Percentiles rank a stretch among this genome's conserved stretches.
Evolutionary conservation across 2,329 filamentous ascomycete species (phyloP).

Genomic region (Diaporthe destruens): DNA sequence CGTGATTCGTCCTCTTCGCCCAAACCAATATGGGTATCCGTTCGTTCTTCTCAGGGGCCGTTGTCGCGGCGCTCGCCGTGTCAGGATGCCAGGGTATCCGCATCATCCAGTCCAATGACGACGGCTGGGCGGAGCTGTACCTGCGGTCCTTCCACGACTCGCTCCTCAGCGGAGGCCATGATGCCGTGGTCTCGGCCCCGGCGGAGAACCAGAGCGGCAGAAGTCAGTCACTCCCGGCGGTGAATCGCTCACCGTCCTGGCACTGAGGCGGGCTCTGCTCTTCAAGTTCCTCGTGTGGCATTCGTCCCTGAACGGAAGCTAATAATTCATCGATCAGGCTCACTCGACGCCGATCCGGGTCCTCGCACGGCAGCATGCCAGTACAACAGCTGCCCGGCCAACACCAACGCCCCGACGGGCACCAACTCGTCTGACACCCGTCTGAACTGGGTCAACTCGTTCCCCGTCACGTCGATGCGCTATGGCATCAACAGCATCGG

Average conservation of each 20-base stretch:
- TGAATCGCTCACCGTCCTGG: neutral
- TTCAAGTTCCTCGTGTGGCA: neutral
- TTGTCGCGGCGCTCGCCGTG: conserved; percentile 29
- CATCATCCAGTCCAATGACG: conserved; percentile 77
- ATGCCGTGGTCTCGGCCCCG: conserved; percentile 74
- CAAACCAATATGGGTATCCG: conserved; percentile 33
- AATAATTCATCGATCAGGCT: conserved; percentile 59
- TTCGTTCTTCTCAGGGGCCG: conserved; percentile 35
- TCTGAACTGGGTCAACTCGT: conserved; percentile 80
- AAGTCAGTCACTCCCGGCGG: conserved; percentile 55
- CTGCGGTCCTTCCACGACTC: conserved; percentile 70
- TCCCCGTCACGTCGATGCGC: conserved; percentile 73
- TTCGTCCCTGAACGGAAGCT: neutral
- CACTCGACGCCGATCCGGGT: conserved; percentile 61
- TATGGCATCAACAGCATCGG: conserved; percentile 71
- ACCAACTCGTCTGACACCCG: conserved; percentile 67
- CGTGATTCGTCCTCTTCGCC: neutral
- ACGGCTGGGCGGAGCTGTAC: conserved; percentile 80
- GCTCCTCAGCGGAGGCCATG: conserved; percentile 67
- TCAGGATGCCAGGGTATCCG: conserved; percentile 45
- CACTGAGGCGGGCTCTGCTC: neutral
- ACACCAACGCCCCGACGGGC: conserved; percentile 65
- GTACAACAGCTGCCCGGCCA: conserved; percentile 70
- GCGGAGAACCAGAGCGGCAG: conserved; percentile 75
- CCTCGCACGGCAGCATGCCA: conserved; percentile 66